Evolutionary conservation across 352 stramenopile genomes (phyloP).

Genomic region (Phytophthora pluvialis): DNA sequence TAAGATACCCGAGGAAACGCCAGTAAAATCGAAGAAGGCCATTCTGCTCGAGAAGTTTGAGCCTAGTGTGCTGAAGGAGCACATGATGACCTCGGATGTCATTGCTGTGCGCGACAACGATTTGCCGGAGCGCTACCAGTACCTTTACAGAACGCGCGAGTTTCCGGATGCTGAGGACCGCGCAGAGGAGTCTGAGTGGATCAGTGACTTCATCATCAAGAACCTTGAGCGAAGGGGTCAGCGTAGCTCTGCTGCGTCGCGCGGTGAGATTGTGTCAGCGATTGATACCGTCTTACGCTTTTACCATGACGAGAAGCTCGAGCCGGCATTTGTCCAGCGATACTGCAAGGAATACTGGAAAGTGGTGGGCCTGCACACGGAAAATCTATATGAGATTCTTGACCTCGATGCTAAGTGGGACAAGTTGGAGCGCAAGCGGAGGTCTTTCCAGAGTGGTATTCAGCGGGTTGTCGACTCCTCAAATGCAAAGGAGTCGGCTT

Average conservation of each 20-base stretch:
- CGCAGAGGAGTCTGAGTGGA: constrained; percentile 89
- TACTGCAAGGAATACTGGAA: constrained; percentile 94
- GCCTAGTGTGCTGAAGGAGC: constrained; percentile 85
- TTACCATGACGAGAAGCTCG: constrained; percentile 90
- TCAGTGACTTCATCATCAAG: constrained; percentile 87
- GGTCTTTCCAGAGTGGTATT: constrained; percentile 75
- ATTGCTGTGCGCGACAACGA: constrained; percentile 83
- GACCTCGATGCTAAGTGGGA: constrained; percentile 91
- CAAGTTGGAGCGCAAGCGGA: constrained; percentile 85
- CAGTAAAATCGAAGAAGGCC: constrained; percentile 80
- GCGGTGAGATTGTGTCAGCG: constrained; percentile 86
- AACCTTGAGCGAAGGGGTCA: constrained; percentile 71
- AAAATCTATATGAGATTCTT: constrained; percentile 87
- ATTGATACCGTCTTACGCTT: constrained; percentile 90
- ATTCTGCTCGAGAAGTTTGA: constrained; percentile 90
- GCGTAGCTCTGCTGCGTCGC: constrained; percentile 56
- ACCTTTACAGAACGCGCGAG: constrained; percentile 69
- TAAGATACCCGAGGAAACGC: constrained; percentile 33
- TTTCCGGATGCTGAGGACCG: constrained; percentile 88
- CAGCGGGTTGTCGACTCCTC: constrained; percentile 72
- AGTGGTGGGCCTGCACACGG: constrained; percentile 76
- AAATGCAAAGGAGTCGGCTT: constrained; percentile 74
- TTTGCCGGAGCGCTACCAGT: constrained; percentile 80
- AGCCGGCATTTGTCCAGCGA: constrained; percentile 89
- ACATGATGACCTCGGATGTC: constrained; percentile 91